Percentiles rank a stretch among this genome's conserved stretches.
phyloP scores from a whole-genome alignment of 202 grass and related monocot species.

The Carex sylvatica region DNA sequence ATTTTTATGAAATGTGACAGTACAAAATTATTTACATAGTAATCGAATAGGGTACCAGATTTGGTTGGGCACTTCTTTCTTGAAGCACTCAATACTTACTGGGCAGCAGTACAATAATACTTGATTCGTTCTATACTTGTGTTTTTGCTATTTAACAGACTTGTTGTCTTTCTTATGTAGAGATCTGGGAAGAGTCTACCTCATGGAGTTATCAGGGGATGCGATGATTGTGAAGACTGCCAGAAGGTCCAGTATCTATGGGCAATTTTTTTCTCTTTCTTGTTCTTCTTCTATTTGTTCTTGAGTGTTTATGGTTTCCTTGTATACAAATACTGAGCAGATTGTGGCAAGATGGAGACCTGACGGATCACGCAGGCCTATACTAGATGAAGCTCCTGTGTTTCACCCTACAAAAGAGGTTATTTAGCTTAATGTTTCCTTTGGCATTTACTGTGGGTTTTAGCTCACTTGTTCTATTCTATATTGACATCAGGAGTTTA shows the following conservation, averaged over 20 bases:
- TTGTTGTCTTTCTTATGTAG: slow-evolving; percentile 30
- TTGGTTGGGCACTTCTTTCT: neutral
- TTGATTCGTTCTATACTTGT: slow-evolving; percentile 17
- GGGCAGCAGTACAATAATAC: slow-evolving; percentile 11
- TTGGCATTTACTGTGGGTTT: slow-evolving; percentile 18
- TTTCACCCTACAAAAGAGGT: slow-evolving; percentile 53
- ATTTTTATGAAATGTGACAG: neutral
- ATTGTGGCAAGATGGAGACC: slow-evolving; percentile 40
- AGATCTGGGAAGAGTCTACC: slow-evolving; percentile 26
- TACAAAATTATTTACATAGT: neutral
- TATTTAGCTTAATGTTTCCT: slow-evolving; percentile 29
- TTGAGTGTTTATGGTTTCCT: neutral
- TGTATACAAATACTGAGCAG: slow-evolving; percentile 4
- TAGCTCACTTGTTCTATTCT: neutral
- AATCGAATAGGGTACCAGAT: neutral
- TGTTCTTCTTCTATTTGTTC: neutral
- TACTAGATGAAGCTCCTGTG: slow-evolving; percentile 43
- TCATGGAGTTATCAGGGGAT: slow-evolving; percentile 41
- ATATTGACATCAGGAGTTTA: slow-evolving; percentile 35
- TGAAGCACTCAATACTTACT: neutral
- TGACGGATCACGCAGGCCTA: slow-evolving; percentile 15
- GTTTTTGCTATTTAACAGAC: neutral
- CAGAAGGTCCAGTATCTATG: slow-evolving; percentile 29
- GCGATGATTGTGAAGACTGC: slow-evolving; percentile 35
- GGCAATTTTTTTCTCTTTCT: neutral